Percentiles rank a stretch among this genome's conserved stretches.
Conservation (phyloP, 306 rosid genomes). For the Trifolium dubium region DNA sequence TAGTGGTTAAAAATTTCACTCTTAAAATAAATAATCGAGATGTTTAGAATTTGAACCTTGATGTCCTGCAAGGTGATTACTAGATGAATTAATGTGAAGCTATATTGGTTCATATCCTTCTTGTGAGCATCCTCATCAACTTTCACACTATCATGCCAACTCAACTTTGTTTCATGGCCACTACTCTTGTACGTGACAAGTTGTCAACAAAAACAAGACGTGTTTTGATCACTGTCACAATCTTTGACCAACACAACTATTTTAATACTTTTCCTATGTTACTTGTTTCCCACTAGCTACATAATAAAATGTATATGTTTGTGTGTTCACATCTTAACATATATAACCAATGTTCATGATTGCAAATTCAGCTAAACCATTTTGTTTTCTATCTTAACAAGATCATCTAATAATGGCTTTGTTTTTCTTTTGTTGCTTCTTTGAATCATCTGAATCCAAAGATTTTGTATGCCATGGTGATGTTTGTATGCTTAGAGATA, state of each 20-base stretch:
- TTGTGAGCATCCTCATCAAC: background rate
- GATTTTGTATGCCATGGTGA: constrained; percentile 59
- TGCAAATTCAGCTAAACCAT: background rate
- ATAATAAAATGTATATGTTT: background rate
- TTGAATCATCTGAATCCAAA: constrained; percentile 49
- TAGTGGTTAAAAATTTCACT: too few species aligned
- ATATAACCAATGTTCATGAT: constrained; percentile 1
- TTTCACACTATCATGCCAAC: background rate
- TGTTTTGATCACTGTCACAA: constrained; percentile 18
- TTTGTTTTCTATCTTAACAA: background rate
- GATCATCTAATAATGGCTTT: constrained; percentile 49
- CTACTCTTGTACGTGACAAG: constrained; percentile 9
- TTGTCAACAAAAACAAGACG: constrained; percentile 30
- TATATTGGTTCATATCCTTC: constrained; percentile 4
- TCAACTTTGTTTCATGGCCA: constrained; percentile 13
- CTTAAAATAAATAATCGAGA: too few species aligned
- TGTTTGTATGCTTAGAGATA: constrained; percentile 55
- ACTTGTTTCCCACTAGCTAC: constrained; percentile 22
- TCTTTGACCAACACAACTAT: background rate
- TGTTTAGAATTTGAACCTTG: too few species aligned
- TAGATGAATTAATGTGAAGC: background rate
- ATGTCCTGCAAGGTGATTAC: background rate
- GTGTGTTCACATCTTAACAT: background rate
- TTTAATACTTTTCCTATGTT: constrained; percentile 13
- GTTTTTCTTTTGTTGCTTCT: constrained; percentile 56